Conservation (phyloP, 2,329 filamentous ascomycete genomes). For the Bisporella sp. region DNA sequence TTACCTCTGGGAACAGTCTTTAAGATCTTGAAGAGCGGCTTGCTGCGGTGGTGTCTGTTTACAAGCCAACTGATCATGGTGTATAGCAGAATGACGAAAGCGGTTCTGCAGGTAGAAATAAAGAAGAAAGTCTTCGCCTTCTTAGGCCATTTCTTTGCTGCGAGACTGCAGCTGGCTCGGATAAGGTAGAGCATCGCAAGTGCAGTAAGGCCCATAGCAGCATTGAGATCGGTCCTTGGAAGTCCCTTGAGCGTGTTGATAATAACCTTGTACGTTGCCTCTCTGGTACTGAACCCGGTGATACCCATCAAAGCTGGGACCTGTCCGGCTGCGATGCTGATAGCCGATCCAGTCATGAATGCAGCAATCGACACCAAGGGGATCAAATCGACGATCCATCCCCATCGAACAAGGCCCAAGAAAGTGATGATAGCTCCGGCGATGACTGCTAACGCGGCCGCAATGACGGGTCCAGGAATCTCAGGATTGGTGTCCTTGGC, state of each 20-base stretch:
- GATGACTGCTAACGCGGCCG: constrained; percentile 72
- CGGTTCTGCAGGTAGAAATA: constrained; percentile 80
- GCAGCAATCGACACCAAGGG: constrained; percentile 84
- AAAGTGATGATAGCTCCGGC: constrained; percentile 69
- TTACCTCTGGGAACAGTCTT: constrained; percentile 68
- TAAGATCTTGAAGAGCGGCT: constrained; percentile 69
- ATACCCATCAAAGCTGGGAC: constrained; percentile 78
- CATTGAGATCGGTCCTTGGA: constrained; percentile 62
- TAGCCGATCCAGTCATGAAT: constrained; percentile 93
- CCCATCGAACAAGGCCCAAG: constrained; percentile 71
- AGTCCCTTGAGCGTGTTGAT: constrained; percentile 77
- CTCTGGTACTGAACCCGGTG: constrained; percentile 59
- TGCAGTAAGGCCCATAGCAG: constrained; percentile 81
- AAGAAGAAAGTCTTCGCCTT: constrained; percentile 80
- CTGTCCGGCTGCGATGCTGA: constrained; percentile 83
- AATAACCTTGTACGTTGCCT: constrained; percentile 72
- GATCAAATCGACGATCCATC: constrained; percentile 91
- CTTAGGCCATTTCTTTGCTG: constrained; percentile 62
- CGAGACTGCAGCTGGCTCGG: constrained; percentile 54
- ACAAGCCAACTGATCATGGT: constrained; percentile 83
- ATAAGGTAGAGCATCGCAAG: constrained; percentile 72
- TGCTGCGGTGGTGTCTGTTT: constrained; percentile 59
- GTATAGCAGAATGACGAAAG: constrained; percentile 86
- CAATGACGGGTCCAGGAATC: constrained; percentile 58
- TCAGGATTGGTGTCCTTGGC: constrained; percentile 51